Conservation (phyloP, 2,329 filamentous ascomycete genomes). For the Penicillium sp. region DNA sequence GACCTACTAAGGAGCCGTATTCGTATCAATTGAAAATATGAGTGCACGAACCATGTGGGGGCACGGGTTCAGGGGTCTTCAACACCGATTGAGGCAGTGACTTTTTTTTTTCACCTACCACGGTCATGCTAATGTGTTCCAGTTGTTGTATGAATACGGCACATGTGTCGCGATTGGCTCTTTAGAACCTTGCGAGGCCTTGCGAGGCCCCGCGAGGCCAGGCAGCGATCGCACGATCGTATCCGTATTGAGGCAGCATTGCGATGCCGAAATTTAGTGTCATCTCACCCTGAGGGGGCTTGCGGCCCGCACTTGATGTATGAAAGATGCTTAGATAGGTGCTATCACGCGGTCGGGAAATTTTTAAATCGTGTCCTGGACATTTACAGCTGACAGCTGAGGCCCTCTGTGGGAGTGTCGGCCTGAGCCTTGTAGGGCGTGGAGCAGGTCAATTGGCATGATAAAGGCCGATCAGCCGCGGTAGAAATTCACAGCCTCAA, state of each 20-base stretch:
- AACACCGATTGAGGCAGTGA: constrained; percentile 1
- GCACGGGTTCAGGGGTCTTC: neutral
- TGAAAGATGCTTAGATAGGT: neutral
- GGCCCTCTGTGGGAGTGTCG: neutral
- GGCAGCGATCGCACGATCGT: neutral
- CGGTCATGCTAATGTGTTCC: neutral
- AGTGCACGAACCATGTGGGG: constrained; percentile 14
- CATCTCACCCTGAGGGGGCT: too few relatives aligned
- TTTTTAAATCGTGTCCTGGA: neutral
- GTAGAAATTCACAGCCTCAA: neutral
- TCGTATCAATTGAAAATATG: constrained; percentile 11
- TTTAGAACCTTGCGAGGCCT: neutral
- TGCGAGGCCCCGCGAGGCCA: neutral
- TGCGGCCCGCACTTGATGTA: too few relatives aligned
- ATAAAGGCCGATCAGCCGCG: neutral
- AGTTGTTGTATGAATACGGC: neutral
- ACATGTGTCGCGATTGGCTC: neutral
- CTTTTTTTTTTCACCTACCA: neutral
- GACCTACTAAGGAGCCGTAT: constrained; percentile 6
- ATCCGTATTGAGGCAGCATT: neutral
- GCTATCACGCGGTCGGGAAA: neutral
- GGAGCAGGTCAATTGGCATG: neutral
- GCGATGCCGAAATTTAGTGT: neutral
- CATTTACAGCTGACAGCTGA: too few relatives aligned
- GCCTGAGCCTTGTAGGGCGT: neutral